Base-by-base conservation (phyloP, 129 eudicot genomes). In the Sambucus nigra region DNA sequence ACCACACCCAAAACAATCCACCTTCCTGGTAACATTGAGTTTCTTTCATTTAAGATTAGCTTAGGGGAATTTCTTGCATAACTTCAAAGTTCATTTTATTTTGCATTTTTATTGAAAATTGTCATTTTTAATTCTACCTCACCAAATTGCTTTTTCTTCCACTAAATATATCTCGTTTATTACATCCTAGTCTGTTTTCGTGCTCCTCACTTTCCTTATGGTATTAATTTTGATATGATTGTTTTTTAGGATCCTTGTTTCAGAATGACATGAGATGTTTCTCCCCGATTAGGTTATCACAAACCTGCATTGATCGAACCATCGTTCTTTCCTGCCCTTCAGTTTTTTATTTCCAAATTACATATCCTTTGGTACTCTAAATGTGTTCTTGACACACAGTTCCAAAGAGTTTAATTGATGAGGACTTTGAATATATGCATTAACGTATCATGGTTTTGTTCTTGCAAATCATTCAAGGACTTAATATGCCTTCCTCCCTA, bases 241-340 rank as follows among this genome's bases (percentile, higher is more conserved):
- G 52, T 33, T 53, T 58, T 70, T 56, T 79, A 91, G 98, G 98
- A 91, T 79, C 98, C 98, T 29, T 91, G 85, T 65, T 91, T 91
- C 63, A 65, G 98, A 62, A 89, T 89, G 98, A 85, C 98, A 55
- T 70, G 98, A 33, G 95, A 89, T 76, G 97, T 84, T 76, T 95
- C 98, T 76, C 98, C 98, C 25, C 77, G 98, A n/a, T 17, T 91
- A 67, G 98, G 98, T 32, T 91, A 81, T 76, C 69, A 70, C 57
- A 91, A 91, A 72, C 98, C 98, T 65, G 91, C 98, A 13, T 59
- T 85, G 73, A 89, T 91, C 16, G 98, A 91, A 27, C 85, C 98
- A 19, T 59, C 73, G 16, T 91, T 91, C 69, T 91, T 91, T 65
- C 98, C 98, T 18, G 95, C 98, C 33, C 95, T 91, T 79, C 98